Conservation (phyloP, 1,139 yeast species). For the Pichia cactophila region DNA sequence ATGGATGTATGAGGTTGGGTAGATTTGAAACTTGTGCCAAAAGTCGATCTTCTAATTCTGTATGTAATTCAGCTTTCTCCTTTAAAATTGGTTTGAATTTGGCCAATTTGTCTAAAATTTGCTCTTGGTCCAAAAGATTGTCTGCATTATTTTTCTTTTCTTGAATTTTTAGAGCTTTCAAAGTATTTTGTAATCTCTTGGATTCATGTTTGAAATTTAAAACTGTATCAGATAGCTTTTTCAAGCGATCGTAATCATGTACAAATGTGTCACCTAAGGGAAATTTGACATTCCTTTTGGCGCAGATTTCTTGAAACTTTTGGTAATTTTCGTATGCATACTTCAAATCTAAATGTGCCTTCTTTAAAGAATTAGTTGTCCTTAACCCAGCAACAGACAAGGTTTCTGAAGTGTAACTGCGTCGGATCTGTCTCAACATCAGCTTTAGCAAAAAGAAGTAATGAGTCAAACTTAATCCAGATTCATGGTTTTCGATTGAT, state of each 20-base stretch:
- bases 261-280: conserved; percentile 18
- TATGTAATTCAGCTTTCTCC: conserved; percentile 26
- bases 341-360: conserved; percentile 21
- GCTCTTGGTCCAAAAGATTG: conserved; percentile 5
- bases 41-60: conserved; percentile 34
- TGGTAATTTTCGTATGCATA: conserved; percentile 18
- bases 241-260: conserved; percentile 11
- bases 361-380: conserved; percentile 24
- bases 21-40: conserved; percentile 41
- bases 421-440: conserved; percentile 3
- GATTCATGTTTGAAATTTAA: conserved; percentile 17
- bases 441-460: no score
- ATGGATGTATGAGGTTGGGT: conserved; percentile 59
- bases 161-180: conserved; percentile 16
- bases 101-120: conserved; percentile 14
- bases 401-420: not conserved
- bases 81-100: conserved; percentile 21
- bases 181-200: conserved; percentile 13
- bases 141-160: conserved; percentile 12
- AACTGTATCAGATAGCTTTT: conserved; percentile 8
- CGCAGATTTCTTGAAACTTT: conserved; percentile 20
- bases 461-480: no score
- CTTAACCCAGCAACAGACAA: conserved; percentile 12
- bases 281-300: conserved; percentile 21
- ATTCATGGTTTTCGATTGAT: no score